Evolutionary conservation across 345 rosid genomes (phyloP).

Genomic region (Citrus cavaleriei): DNA sequence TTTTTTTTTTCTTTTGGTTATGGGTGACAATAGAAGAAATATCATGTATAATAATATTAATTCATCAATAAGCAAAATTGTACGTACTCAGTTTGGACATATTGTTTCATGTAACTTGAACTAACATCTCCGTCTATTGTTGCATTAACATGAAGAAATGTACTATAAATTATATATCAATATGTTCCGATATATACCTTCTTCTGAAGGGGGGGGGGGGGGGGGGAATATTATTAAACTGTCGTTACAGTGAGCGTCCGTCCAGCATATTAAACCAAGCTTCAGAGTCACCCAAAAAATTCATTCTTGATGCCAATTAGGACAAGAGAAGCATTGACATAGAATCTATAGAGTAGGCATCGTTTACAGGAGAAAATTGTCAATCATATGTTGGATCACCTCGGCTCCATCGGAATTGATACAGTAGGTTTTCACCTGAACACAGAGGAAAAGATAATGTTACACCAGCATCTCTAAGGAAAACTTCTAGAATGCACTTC

Average conservation of each 20-base stretch:
- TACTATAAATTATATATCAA: neutral
- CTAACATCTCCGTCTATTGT: neutral
- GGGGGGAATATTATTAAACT: too few species aligned
- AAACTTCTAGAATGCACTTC: neutral
- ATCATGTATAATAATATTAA: too few species aligned
- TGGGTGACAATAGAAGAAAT: too few species aligned
- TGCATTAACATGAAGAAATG: neutral
- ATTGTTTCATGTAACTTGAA: neutral
- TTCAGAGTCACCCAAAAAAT: neutral
- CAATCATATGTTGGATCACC: conserved; percentile 78
- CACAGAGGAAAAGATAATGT: neutral
- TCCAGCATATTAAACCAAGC: neutral
- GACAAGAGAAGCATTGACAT: neutral
- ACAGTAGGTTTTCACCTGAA: conserved; percentile 57
- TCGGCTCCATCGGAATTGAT: conserved; percentile 75
- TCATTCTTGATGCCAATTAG: neutral
- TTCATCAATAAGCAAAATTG: neutral
- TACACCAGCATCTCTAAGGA: conserved; percentile 1
- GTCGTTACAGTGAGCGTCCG: neutral
- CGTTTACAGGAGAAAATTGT: conserved; percentile 48
- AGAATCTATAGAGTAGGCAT: neutral
- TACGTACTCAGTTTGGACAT: neutral
- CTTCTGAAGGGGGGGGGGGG: too few species aligned
- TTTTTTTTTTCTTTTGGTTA: too few species aligned
- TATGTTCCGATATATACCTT: too few species aligned